These are phyloP conservation scores for Aspergillus spinulosporus DNA, from an alignment of 2,329 filamentous ascomycete species.

Conservation along the genomic window DNA sequence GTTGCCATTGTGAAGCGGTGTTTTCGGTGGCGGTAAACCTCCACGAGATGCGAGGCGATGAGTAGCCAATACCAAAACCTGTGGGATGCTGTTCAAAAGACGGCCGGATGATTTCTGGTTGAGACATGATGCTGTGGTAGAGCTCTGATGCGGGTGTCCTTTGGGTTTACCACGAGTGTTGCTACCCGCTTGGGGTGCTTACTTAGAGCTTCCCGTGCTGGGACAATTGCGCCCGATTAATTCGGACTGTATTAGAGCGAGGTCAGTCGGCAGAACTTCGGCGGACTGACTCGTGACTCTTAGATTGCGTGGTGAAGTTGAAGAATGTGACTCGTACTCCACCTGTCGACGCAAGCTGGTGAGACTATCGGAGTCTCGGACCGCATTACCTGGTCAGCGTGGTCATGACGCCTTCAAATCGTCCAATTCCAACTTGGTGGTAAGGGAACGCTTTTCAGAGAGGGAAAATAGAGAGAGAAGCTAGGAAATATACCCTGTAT, in stretches of 20 bases:
- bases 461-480: no score
- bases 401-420: no score
- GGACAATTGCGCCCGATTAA: conserved; percentile 5
- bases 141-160: no score
- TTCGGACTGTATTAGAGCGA: not conserved
- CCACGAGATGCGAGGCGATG: conserved; percentile 32
- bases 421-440: no score
- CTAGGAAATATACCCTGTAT: no score
- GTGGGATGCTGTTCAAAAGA: conserved; percentile 15
- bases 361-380: not conserved
- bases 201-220: not conserved
- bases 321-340: not conserved
- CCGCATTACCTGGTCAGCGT: no score
- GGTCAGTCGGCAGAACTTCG: conserved; percentile 6
- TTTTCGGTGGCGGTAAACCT: conserved; percentile 20
- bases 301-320: not conserved
- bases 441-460: no score
- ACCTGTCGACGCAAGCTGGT: not conserved
- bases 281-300: not conserved
- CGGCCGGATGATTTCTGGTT: not conserved
- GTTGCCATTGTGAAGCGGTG: conserved; percentile 25
- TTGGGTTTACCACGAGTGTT: no score
- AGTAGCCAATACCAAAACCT: conserved; percentile 27
- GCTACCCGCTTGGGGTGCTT: not conserved
- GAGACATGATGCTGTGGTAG: not conserved